Percentiles rank a stretch among this genome's conserved stretches.
These are phyloP conservation scores for Lachnellula willkommii DNA, from an alignment of 2,329 filamentous ascomycete species.

Conservation along the genomic window DNA sequence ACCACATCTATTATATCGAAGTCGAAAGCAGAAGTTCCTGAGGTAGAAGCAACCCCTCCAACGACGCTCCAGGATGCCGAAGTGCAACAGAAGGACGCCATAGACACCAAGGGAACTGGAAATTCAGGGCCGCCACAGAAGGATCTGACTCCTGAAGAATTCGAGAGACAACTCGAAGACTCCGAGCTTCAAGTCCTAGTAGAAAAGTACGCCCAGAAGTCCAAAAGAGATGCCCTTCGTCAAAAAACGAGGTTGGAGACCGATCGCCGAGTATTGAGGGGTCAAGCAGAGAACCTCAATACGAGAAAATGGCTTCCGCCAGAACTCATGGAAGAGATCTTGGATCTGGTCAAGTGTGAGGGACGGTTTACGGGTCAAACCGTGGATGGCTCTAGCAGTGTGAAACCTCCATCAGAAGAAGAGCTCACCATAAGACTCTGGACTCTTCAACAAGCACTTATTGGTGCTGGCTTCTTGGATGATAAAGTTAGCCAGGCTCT, in stretches of 20 bases:
- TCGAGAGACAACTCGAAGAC: conserved; percentile 82
- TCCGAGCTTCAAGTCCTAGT: conserved; percentile 85
- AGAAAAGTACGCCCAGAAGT: conserved; percentile 75
- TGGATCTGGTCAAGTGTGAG: conserved; percentile 67
- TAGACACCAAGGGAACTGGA: conserved; percentile 4
- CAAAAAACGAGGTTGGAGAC: conserved; percentile 76
- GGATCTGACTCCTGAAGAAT: conserved; percentile 74
- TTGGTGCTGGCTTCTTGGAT: conserved; percentile 62
- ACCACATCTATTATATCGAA: conserved; percentile 90
- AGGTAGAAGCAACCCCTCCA: conserved; percentile 24
- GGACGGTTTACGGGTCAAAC: conserved; percentile 45
- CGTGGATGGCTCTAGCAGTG: conserved; percentile 27
- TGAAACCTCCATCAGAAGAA: conserved; percentile 63
- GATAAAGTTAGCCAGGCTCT: conserved; percentile 59
- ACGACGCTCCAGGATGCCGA: conserved; percentile 13
- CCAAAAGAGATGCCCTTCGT: conserved; percentile 70
- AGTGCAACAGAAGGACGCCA: conserved; percentile 11
- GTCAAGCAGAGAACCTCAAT: conserved; percentile 69
- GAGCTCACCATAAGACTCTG: conserved; percentile 75
- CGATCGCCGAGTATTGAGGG: conserved; percentile 74
- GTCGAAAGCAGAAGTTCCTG: conserved; percentile 56
- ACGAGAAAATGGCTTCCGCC: conserved; percentile 73
- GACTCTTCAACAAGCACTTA: conserved; percentile 72
- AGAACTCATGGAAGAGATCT: conserved; percentile 71
- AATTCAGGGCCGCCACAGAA: conserved; percentile 27